These are phyloP conservation scores for Mycena leptocephala DNA, from an alignment of 768 basidiomycete species.

Conservation along the genomic window DNA sequence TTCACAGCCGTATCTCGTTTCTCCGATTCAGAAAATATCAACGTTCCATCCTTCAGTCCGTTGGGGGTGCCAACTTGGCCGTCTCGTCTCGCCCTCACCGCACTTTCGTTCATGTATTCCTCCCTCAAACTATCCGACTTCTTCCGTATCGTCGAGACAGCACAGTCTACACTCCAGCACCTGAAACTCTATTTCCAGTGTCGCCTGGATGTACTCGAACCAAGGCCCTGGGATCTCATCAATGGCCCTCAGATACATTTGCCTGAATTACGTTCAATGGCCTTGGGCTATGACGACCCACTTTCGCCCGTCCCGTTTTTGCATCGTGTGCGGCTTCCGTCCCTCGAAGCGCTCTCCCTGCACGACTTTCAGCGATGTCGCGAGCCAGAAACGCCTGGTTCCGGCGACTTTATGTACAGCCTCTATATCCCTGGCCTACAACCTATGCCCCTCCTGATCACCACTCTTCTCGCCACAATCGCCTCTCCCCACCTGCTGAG, in stretches of 20 bases:
- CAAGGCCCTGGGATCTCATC: constrained; percentile 2
- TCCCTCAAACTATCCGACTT: constrained; percentile 2
- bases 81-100: constrained; percentile 1
- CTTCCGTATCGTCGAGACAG: constrained; percentile 7
- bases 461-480: neutral
- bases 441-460: neutral
- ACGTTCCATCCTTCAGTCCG: neutral
- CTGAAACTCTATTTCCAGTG: constrained; percentile 29
- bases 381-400: constrained; percentile 2
- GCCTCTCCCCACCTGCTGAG: neutral
- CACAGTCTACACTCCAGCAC: constrained; percentile 13
- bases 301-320: constrained; percentile 25
- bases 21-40: neutral
- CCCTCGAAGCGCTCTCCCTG: constrained; percentile 19
- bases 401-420: too few relatives aligned
- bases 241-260: constrained; percentile 14
- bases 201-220: neutral
- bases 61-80: neutral
- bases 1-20: neutral
- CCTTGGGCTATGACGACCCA: constrained; percentile 20
- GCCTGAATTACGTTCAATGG: neutral
- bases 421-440: neutral
- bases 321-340: constrained; percentile 6
- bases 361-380: constrained; percentile 6
- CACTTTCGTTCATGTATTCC: constrained; percentile 23